Conservation (phyloP, 495 filamentous ascomycete genomes). For the Aspergillus funiculosus region DNA sequence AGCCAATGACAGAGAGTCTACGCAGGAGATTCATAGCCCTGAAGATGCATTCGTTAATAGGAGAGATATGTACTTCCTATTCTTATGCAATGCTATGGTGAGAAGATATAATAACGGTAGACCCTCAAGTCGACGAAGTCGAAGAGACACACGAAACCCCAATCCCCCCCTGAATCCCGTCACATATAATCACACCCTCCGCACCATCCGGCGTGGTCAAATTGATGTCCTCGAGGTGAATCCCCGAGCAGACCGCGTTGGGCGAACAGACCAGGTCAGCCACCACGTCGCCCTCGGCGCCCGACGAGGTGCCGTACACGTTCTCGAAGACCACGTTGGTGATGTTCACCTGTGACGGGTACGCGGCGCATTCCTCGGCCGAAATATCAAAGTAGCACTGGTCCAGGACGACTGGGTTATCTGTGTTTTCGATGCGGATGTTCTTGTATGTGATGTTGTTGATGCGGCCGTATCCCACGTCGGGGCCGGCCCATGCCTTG, state of each 20-base stretch:
- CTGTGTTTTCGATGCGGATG: slow-evolving; percentile 51
- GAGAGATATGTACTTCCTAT: too few species aligned
- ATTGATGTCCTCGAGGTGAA: slow-evolving; percentile 46
- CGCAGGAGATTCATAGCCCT: too few species aligned
- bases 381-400: slow-evolving; percentile 55
- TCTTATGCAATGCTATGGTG: too few species aligned
- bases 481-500: slow-evolving; percentile 49
- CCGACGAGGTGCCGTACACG: slow-evolving; percentile 48
- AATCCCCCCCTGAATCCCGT: slow-evolving; percentile 46
- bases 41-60: too few species aligned
- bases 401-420: slow-evolving; percentile 49
- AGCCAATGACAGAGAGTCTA: too few species aligned
- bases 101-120: too few species aligned
- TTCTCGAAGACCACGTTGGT: slow-evolving; percentile 52
- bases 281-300: slow-evolving; percentile 43
- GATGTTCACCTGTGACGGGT: slow-evolving; percentile 51
- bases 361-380: slow-evolving; percentile 39
- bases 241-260: slow-evolving; percentile 49
- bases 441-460: slow-evolving; percentile 55
- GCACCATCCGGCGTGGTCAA: slow-evolving; percentile 44
- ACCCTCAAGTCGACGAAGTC: too few species aligned
- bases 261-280: slow-evolving; percentile 48
- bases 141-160: slow-evolving; percentile 38
- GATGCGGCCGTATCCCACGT: slow-evolving; percentile 52
- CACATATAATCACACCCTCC: slow-evolving; percentile 44